A percentile compares a stretch with the other conserved stretches of the same genome.
These are phyloP conservation scores for Amoeboaphelidium protococcarum DNA, from an alignment of 371 early-diverging fungal genomes.

Conservation along the genomic window DNA sequence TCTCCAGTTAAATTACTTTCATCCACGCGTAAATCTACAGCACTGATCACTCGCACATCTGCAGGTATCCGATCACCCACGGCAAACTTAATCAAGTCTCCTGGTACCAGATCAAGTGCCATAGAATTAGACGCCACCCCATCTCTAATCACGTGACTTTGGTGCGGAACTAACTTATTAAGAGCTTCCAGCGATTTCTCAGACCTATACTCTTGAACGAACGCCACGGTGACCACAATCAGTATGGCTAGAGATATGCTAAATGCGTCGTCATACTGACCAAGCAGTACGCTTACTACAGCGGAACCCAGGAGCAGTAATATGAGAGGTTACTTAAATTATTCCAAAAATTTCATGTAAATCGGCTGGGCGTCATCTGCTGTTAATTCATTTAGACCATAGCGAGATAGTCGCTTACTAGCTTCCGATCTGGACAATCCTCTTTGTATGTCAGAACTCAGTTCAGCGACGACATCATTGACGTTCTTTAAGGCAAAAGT, in stretches of 20 bases:
- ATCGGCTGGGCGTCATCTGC: too few relatives aligned
- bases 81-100: constrained; percentile 48
- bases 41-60: constrained; percentile 38
- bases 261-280: constrained; percentile 73
- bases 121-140: too few relatives aligned
- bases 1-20: constrained; percentile 76
- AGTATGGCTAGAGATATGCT: constrained; percentile 49
- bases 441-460: too few relatives aligned
- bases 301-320: constrained; percentile 68
- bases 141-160: constrained; percentile 47
- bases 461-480: too few relatives aligned
- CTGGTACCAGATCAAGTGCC: constrained; percentile 51
- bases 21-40: constrained; percentile 49
- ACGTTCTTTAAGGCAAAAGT: too few relatives aligned
- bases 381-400: too few relatives aligned
- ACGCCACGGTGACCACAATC: constrained; percentile 66
- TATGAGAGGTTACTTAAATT: constrained; percentile 58
- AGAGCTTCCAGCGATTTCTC: constrained; percentile 60
- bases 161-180: constrained; percentile 58
- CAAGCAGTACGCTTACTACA: constrained; percentile 47
- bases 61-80: constrained; percentile 75
- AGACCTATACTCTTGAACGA: constrained; percentile 66
- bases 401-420: too few relatives aligned
- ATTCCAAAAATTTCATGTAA: constrained; percentile 45
- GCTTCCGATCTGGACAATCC: too few relatives aligned